A percentile compares a stretch with the other conserved stretches of the same genome.
Conservation (phyloP, 768 basidiomycete species). For the Astraeus odoratus region DNA sequence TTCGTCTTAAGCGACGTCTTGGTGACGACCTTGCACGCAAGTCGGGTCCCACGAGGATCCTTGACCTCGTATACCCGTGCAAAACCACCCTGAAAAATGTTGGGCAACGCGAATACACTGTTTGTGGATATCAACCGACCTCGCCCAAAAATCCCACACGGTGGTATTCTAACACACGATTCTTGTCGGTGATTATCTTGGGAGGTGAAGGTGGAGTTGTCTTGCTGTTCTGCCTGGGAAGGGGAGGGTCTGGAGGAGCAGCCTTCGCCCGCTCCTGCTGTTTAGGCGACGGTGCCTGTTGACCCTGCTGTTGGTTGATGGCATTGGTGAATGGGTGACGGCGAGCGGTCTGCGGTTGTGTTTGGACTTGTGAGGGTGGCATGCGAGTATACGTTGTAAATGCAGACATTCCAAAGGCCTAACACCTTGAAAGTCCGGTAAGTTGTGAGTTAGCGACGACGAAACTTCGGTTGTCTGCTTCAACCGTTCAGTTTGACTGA, state of each 20-base stretch:
- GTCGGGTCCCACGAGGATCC: conserved; percentile 52
- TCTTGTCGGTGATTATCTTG: conserved; percentile 62
- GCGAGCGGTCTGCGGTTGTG: conserved; percentile 22
- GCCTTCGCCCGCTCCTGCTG: conserved; percentile 34
- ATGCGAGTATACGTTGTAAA: conserved; percentile 30
- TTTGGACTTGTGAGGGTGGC: conserved; percentile 22
- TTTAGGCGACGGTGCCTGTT: conserved; percentile 27
- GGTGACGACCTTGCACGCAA: conserved; percentile 94
- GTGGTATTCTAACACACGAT: conserved; percentile 47
- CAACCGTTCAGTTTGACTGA: conserved; percentile 2
- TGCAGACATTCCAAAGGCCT: conserved; percentile 38
- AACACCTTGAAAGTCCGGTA: conserved; percentile 35
- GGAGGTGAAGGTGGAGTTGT: conserved; percentile 78
- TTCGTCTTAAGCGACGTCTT: conserved; percentile 88
- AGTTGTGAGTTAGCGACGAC: background rate
- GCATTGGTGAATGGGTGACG: conserved; percentile 40
- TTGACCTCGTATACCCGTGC: conserved; percentile 95
- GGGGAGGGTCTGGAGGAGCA: conserved; percentile 49
- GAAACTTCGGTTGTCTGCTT: too few species aligned
- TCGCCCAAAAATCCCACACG: conserved; percentile 86
- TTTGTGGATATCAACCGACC: conserved; percentile 34
- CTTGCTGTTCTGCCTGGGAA: conserved; percentile 79
- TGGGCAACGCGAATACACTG: background rate
- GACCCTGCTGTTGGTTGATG: conserved; percentile 29
- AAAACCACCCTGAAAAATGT: conserved; percentile 69